Base-by-base conservation (phyloP, 306 rosid species). In the Castanospermum australe region DNA sequence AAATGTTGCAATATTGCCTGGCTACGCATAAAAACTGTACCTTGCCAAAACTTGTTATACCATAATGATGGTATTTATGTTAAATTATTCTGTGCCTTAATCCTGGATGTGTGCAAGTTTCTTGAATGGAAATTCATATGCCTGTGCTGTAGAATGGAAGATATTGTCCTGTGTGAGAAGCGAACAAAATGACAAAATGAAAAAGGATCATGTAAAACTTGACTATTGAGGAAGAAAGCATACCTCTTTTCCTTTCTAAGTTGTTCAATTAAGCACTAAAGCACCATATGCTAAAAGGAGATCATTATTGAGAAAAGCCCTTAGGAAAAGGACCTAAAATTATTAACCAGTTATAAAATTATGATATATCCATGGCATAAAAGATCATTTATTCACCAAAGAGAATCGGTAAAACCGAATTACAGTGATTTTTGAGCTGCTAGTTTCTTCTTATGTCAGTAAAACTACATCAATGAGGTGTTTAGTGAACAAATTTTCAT, bases 281-380 rank as follows among this genome's bases (percentile, higher is more conserved):
- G 44, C 41, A 50, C 48, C 61, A 25, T 35, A 13, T 17, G 48
- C 80, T 56, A 45, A 66, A 71, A 77, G 67, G 28, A n/a, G 2
- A 45, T 78, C 61, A 78, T 66, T 73, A 66, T 66, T 79, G 67
- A 24, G 47, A 78, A 71, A 73, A 47, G 4, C 6, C 11, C 20
- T 15, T 5, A 45, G 18, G 57, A 69, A 55, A 47, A 56, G 73
- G 66, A 20, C 67, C 52, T 45, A 6, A 77, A 51, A 63, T 54
- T 72, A 71, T 63, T 21, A 52, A 41, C 38, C 72, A 78, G 22
- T 54, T 55, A 38, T 72, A 36, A 48, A 65, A 45, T 24, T 61
- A 65, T 73, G 20, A 47, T 18, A 41, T 41, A 60, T 36, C 69
- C 22, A 72, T 38, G 28, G 22, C 74, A 25, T 65, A 42, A 7